Evolutionary conservation across 1,139 yeast species (phyloP).

Genomic region (Pichia sp.): DNA sequence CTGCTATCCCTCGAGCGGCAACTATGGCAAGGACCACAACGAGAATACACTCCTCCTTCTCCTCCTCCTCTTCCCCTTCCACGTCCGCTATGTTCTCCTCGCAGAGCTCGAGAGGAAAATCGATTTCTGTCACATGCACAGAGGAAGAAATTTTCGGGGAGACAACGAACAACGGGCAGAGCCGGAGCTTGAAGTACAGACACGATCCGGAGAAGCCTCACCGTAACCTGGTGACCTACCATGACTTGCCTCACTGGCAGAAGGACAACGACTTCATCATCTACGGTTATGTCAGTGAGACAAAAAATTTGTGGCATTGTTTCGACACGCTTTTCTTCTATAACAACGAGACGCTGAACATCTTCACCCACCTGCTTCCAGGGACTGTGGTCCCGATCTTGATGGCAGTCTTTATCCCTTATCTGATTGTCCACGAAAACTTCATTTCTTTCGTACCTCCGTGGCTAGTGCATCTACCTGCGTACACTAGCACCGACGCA

Average conservation of each 20-base stretch:
- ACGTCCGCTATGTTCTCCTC: not conserved
- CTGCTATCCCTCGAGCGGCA: not conserved
- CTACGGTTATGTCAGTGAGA: conserved; percentile 71
- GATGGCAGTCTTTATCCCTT: conserved; percentile 23
- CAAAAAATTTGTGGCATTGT: conserved; percentile 50
- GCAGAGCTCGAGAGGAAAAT: not conserved
- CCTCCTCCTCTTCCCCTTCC: not conserved
- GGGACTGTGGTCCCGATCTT: conserved; percentile 40
- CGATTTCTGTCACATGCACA: not conserved
- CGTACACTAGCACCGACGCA: conserved; percentile 42
- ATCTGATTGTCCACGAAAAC: conserved; percentile 17
- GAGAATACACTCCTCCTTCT: not conserved
- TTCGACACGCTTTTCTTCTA: conserved; percentile 55
- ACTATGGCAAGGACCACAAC: not conserved
- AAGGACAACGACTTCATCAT: conserved; percentile 75
- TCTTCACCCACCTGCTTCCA: conserved; percentile 77
- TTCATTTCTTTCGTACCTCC: conserved; percentile 27
- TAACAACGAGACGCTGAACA: conserved; percentile 85
- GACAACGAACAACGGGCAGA: too few relatives aligned
- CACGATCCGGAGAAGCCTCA: conserved; percentile 7
- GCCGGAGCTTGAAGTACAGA: not conserved
- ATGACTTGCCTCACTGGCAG: conserved; percentile 77
- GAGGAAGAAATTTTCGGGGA: not conserved
- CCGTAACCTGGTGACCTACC: conserved; percentile 11
- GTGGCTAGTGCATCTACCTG: conserved; percentile 33